Evolutionary conservation across 306 rosid species (phyloP).

Genomic region (Quercus cerris): DNA sequence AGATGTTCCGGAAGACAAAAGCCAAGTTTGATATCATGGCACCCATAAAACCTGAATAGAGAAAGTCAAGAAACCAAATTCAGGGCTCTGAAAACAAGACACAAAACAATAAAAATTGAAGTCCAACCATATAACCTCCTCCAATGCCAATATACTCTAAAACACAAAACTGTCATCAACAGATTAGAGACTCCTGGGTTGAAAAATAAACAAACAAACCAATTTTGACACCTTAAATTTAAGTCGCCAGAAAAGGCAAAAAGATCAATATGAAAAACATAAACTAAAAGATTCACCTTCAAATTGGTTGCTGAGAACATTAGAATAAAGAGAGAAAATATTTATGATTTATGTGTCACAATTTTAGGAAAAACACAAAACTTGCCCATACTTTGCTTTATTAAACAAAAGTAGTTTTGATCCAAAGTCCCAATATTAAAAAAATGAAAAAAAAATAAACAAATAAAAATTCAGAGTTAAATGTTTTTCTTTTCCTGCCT

Average conservation of each 20-base stretch:
- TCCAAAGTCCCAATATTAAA: background rate
- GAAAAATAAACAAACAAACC: background rate
- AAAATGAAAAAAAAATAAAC: too few relatives aligned
- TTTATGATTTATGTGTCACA: background rate
- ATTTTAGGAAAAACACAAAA: background rate
- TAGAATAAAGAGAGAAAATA: background rate
- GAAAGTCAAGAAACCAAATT: conserved; percentile 1
- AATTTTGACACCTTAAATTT: background rate
- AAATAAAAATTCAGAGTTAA: background rate
- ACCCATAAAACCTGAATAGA: conserved; percentile 81
- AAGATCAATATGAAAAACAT: background rate
- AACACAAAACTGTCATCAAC: background rate
- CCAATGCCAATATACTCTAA: background rate
- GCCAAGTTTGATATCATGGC: conserved; percentile 97
- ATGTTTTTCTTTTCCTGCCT: background rate
- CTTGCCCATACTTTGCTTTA: background rate
- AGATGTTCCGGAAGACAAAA: conserved; percentile 82
- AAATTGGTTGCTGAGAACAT: background rate
- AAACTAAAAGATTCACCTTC: background rate
- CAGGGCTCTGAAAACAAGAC: conserved; percentile 7
- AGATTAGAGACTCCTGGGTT: background rate
- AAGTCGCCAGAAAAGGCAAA: background rate
- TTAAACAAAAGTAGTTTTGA: background rate
- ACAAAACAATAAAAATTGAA: background rate
- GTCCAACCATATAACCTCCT: conserved; percentile 1